Evolutionary conservation across 495 filamentous ascomycete species (phyloP), one percentile per base, ranked within the genome.

Genomic region (Penicillium roqueforti): DNA sequence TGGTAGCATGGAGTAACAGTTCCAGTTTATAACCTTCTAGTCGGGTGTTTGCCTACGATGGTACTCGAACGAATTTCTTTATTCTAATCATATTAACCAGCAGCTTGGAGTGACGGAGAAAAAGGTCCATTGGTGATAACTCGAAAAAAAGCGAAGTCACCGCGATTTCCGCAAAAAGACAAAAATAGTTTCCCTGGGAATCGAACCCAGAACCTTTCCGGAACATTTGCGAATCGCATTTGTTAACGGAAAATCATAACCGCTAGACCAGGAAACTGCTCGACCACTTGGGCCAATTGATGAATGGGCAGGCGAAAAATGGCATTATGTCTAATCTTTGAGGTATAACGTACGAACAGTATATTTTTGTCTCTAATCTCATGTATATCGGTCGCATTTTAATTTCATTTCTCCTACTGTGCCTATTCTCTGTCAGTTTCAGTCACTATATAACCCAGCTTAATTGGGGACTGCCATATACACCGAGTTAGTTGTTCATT

Each of bases 131-230:
- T 4, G 22, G 22, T 23, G 22, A 23, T 23, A 23, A 23, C 2
- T 4, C 22, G 4, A 23, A 23, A 23, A 23, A 23, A 26, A 26
- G 25, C 5, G 25, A 26, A 26, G 25, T 26, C 4, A 3, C 25
- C 6, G 4, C 25, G 25, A 26, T 26, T 26, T 26, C 4, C 25
- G 25, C 10, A 31, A 31, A 31, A 13, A 31, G 3, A 31, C 9
- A 60, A 60, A 57, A 53, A 52, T 60, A 47, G 55, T 54, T 55
- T 47, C 42, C 34, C 49, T 60, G 57, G 55, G 57, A 55, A 60
- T 60, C 52, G 57, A 60, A 59, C 57, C 55, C 57, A 60, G 49
- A 55, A 60, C 57, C 57, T 60, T 60, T 51, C 54, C 51, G 56
- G 48, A 51, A 51, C 49, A 51, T 13, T 6, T 40, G 49, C 49